Evolutionary conservation across 192 early-diverging fungal genomes (phyloP).

Genomic region (Pilaira anomala): DNA sequence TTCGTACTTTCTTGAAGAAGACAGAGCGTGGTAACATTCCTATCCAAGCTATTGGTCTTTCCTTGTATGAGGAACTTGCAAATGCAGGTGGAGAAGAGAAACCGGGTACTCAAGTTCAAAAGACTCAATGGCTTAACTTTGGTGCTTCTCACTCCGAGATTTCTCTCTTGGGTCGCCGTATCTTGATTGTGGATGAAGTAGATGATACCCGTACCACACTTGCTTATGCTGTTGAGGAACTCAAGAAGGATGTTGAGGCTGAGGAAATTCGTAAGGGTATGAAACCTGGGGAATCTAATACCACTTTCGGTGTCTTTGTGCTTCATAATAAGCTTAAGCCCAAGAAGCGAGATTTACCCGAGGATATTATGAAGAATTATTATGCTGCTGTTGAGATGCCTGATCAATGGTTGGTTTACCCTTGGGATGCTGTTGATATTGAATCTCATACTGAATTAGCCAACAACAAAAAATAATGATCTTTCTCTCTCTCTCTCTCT

Average conservation of each 20-base stretch:
- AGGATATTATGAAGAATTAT: conserved; percentile 59
- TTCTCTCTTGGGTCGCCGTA: conserved; percentile 63
- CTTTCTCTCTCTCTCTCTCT: too few relatives aligned
- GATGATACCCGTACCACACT: conserved; percentile 75
- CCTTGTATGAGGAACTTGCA: conserved; percentile 64
- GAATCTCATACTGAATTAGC: conserved; percentile 61
- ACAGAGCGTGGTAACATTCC: conserved; percentile 69
- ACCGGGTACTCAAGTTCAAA: conserved; percentile 60
- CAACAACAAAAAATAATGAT: too few relatives aligned
- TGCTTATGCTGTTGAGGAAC: conserved; percentile 69
- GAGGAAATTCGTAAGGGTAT: conserved; percentile 25
- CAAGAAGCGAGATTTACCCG: conserved; percentile 61
- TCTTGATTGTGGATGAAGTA: conserved; percentile 78
- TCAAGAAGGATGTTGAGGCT: conserved; percentile 62
- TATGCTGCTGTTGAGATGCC: conserved; percentile 71
- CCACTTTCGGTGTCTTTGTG: conserved; percentile 72
- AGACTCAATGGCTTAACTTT: conserved; percentile 83
- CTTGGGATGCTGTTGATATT: conserved; percentile 74
- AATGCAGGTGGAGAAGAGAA: conserved; percentile 38
- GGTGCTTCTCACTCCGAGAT: conserved; percentile 58
- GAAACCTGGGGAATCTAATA: conserved; percentile 21
- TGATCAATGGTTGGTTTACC: conserved; percentile 73
- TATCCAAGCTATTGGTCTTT: conserved; percentile 75
- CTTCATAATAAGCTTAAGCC: conserved; percentile 78
- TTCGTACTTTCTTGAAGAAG: conserved; percentile 72